Conservation (phyloP, 495 filamentous ascomycete genomes). For the Penicillium goetzii region DNA sequence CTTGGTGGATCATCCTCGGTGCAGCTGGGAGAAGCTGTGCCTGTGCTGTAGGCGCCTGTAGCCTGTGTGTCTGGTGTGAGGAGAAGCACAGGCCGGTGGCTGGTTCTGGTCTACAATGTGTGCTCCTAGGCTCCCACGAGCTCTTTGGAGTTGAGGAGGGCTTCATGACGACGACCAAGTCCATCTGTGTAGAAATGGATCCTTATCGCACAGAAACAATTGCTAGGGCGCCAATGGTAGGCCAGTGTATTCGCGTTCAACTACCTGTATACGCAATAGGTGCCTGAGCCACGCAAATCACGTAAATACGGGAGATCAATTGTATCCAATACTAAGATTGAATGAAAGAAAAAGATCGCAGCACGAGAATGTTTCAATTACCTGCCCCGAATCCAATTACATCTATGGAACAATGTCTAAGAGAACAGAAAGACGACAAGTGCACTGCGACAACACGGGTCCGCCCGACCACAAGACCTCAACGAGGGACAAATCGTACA, state of each 20-base stretch:
- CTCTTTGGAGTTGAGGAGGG: background rate
- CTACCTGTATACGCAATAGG: background rate
- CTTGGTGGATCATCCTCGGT: conserved; percentile 10
- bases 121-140: background rate
- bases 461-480: background rate
- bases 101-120: background rate
- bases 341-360: background rate
- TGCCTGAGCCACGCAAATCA: background rate
- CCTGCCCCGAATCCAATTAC: conserved; percentile 6
- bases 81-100: background rate
- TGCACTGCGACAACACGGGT: background rate
- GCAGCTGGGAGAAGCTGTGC: conserved; percentile 17
- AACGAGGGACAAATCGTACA: conserved; percentile 26
- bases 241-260: background rate
- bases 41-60: background rate
- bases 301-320: background rate
- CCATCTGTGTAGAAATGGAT: background rate
- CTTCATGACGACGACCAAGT: background rate
- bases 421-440: background rate
- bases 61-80: too few species aligned
- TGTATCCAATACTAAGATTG: background rate
- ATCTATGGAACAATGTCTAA: conserved; percentile 18
- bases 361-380: background rate
- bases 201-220: background rate
- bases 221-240: background rate